Base-by-base conservation (phyloP, 805 yeast genomes). In the Ogataea henricii region DNA sequence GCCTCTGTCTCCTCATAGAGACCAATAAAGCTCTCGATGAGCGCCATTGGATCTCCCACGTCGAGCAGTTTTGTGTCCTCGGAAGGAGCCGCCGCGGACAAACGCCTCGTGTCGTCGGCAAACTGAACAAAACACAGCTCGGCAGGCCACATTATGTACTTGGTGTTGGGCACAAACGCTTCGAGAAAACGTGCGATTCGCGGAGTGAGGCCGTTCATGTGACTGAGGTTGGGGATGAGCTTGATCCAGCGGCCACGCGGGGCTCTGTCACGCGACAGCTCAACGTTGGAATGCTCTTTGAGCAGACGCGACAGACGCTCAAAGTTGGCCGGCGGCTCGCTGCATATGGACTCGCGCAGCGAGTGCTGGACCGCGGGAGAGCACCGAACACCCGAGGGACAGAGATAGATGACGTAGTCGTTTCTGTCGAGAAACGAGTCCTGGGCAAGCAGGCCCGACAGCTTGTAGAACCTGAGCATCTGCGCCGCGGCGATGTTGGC, bases 131-230 rank as follows among this genome's bases (percentile, higher is more conserved):
- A 70, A 57, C 91, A 84, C 17, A 87, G 66, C 39, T 77, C 79
- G 57, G 84, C 66, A 0, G 95, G 95, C 95, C 95, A 87, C 37
- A 81, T 65, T 1, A 87, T 77, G 46, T 72, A 80, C 57, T 83
- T 82, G 22, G 71, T 72, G 54, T 75, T 79, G 0, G 59, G 54
- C 1, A 47, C 46, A 22, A 36, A 36, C 0, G 49, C 39, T 6
- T 68, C 70, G 39, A 83, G 69, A 61, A 78, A 86, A 20, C 73
- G 71, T 10, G 89, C 71, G 2, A 87, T 74, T 9, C 72, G 72
- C 0, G 90, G 83, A 0, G 91, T 81, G 54, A 81, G 76, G 18
- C 85, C 87, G 62, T 83, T 85, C 52, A 85, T 69, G 60, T 85
- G 90, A 48, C 76, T 77, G 42, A 85, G 61, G 53, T 85, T 81